Evolutionary conservation across 352 stramenopile genomes (phyloP), one percentile per base, ranked within the genome.

Genomic region (Globisporangium uncinulatum): DNA sequence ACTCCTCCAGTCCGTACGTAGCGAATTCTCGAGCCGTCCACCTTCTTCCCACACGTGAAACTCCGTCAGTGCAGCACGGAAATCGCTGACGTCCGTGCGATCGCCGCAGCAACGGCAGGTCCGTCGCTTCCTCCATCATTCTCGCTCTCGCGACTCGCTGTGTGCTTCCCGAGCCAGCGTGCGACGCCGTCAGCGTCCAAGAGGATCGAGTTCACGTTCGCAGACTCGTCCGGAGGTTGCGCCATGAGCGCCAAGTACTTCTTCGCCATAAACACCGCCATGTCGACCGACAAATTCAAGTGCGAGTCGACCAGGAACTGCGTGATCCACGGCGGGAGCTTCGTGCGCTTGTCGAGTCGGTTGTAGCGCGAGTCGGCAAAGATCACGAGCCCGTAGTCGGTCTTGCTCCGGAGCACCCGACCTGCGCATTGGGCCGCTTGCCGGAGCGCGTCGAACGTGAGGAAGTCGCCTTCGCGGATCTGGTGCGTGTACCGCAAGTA

Each of bases 321-420:
- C 46, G 91, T 88, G 61, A 99, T 98, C 97, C 97, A 99, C 34
- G 94, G 96, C 21, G 97, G 97, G 19, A 99, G 77, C 77, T 99
- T 99, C 17, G 79, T 97, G 54, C 96, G 87, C 66, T 99, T 99
- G 70, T 99, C 97, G 24, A 97, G 76, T 15, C 95, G 87, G 63
- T 98, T 98, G 78, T 99, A 99, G n/a, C 97, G 79, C 59, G 85
- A 97, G 71, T 99, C 97, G 0, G 96, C 97, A 72, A 99, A 98
- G 47, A 99, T 91, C 57, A 99, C 97, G 39, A 99, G 80, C 6
- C 97, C 97, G 67, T 99, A 99, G 71, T 99, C 97, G 3, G 94
- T 98, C 74, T 99, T 99, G 70, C 87, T 98, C 46, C 97, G 89
- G 71, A 99, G 96, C 51, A 99, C 97, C 21, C 97, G 83, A 4